Conservation (phyloP, 805 yeast genomes). For the Candida sanyiensis region DNA sequence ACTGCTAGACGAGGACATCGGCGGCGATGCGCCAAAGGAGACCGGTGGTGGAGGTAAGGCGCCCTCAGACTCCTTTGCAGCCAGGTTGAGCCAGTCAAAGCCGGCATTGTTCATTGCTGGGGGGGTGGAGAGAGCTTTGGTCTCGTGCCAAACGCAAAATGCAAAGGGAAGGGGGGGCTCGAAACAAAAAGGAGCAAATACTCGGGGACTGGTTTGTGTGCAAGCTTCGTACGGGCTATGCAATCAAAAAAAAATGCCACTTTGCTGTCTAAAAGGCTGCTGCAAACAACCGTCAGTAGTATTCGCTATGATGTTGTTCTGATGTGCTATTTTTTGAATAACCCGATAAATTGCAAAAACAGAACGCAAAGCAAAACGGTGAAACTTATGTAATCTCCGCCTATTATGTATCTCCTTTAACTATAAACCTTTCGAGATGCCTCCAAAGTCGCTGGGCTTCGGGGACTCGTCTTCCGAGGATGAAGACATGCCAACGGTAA, state of each 20-base stretch:
- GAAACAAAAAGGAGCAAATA: not conserved
- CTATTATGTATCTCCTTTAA: not conserved
- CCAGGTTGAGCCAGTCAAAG: constrained; percentile 48
- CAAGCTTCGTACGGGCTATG: no score
- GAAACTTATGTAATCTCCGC: not conserved
- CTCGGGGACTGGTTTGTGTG: not conserved
- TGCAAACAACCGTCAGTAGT: no score
- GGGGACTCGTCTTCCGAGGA: constrained; percentile 2
- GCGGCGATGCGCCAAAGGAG: constrained; percentile 38
- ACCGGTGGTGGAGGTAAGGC: constrained; percentile 44
- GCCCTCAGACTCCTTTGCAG: constrained; percentile 30
- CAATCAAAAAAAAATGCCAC: no score
- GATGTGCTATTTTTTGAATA: no score
- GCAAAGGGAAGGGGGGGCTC: not conserved
- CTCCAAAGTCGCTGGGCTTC: constrained; percentile 1
- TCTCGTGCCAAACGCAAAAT: not conserved
- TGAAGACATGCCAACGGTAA: not conserved
- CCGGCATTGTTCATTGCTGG: constrained; percentile 31
- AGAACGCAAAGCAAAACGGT: no score
- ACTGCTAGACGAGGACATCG: constrained; percentile 22
- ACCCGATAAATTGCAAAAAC: not conserved
- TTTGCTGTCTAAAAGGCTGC: no score
- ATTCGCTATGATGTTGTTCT: not conserved
- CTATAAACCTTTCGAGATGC: not conserved
- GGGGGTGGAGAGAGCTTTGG: not conserved